A percentile compares a stretch with the other conserved stretches of the same genome.
These are phyloP conservation scores for Cladosporium sp. DNA, from an alignment of 2,329 filamentous ascomycete genomes.

Conservation along the genomic window DNA sequence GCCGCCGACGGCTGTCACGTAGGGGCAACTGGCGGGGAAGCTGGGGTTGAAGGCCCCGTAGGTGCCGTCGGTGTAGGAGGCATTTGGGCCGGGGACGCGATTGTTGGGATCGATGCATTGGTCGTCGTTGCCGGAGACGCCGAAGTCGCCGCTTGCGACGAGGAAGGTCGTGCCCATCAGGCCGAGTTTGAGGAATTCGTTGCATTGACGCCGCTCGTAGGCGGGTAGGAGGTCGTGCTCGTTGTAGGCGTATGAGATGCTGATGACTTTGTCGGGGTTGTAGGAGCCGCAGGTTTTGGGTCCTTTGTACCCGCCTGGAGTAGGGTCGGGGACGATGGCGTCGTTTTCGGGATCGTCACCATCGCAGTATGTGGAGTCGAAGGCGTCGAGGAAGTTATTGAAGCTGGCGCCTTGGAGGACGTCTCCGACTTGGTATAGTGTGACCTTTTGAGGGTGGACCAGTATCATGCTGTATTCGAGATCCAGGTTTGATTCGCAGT, in stretches of 20 bases:
- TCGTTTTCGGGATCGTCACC: slow-evolving; percentile 38
- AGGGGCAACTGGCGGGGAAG: slow-evolving; percentile 46
- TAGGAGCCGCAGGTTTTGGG: slow-evolving; percentile 44
- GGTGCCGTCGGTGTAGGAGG: slow-evolving; percentile 24
- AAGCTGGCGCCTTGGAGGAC: slow-evolving; percentile 29
- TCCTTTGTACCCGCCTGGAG: slow-evolving; percentile 34
- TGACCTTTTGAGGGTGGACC: slow-evolving; percentile 48
- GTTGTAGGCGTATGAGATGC: slow-evolving; percentile 51
- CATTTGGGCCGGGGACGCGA: slow-evolving; percentile 14
- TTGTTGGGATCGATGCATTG: slow-evolving; percentile 38
- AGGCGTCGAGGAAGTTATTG: slow-evolving; percentile 40
- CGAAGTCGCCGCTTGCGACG: slow-evolving; percentile 48
- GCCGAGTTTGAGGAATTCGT: slow-evolving; percentile 55
- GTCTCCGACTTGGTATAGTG: slow-evolving; percentile 45
- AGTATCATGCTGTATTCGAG: slow-evolving; percentile 52
- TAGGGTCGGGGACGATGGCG: slow-evolving; percentile 34
- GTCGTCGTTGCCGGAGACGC: slow-evolving; percentile 29
- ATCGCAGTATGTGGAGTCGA: slow-evolving; percentile 43
- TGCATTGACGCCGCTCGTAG: slow-evolving; percentile 51
- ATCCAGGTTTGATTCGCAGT: slow-evolving; percentile 52
- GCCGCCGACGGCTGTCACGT: slow-evolving; percentile 50
- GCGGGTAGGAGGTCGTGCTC: slow-evolving; percentile 46
- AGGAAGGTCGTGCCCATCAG: slow-evolving; percentile 49
- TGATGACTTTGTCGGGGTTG: slow-evolving; percentile 49
- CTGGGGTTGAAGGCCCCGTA: slow-evolving; percentile 41